Evolutionary conservation across 805 yeast genomes (phyloP).

Genomic region (Kluyveromyces nonfermentans): DNA sequence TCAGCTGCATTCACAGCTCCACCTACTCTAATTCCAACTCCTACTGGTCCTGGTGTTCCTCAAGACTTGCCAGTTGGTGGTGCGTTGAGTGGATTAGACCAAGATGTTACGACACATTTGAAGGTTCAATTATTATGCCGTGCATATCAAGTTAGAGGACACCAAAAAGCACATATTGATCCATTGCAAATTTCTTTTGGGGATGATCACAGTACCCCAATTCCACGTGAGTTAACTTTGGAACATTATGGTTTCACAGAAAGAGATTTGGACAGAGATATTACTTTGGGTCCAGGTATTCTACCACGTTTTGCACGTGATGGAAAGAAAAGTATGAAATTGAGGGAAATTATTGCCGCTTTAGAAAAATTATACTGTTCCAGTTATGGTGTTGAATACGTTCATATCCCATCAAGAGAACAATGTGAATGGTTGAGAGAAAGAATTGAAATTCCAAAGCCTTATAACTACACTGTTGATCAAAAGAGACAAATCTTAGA

Average conservation of each 20-base stretch:
- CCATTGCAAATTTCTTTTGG: slow-evolving; percentile 91
- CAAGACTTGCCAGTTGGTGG: slow-evolving; percentile 42
- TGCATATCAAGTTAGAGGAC: slow-evolving; percentile 98
- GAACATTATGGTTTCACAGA: slow-evolving; percentile 90
- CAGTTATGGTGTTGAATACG: slow-evolving; percentile 86
- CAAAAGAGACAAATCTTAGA: slow-evolving; percentile 95
- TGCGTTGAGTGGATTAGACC: slow-evolving; percentile 35
- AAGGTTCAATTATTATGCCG: slow-evolving; percentile 94
- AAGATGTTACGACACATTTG: slow-evolving; percentile 76
- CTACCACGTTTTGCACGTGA: slow-evolving; percentile 77
- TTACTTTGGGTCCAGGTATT: slow-evolving; percentile 95
- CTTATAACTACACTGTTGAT: slow-evolving; percentile 73
- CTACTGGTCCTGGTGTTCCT: slow-evolving; percentile 61
- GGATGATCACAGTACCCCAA: slow-evolving; percentile 40
- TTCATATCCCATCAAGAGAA: slow-evolving; percentile 90
- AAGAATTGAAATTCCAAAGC: slow-evolving; percentile 85
- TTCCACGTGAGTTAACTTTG: slow-evolving; percentile 81
- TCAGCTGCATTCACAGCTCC: slow-evolving; percentile 81
- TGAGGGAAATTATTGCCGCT: slow-evolving; percentile 65
- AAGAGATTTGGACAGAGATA: slow-evolving; percentile 70
- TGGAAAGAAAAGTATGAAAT: slow-evolving; percentile 51
- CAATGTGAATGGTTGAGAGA: slow-evolving; percentile 99
- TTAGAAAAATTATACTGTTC: slow-evolving; percentile 85
- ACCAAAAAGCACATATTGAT: slow-evolving; percentile 87
- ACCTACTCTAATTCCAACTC: slow-evolving; percentile 77